These are phyloP conservation scores for Stromatinia cepivora DNA, from an alignment of 2,329 filamentous ascomycete species.

Conservation along the genomic window DNA sequence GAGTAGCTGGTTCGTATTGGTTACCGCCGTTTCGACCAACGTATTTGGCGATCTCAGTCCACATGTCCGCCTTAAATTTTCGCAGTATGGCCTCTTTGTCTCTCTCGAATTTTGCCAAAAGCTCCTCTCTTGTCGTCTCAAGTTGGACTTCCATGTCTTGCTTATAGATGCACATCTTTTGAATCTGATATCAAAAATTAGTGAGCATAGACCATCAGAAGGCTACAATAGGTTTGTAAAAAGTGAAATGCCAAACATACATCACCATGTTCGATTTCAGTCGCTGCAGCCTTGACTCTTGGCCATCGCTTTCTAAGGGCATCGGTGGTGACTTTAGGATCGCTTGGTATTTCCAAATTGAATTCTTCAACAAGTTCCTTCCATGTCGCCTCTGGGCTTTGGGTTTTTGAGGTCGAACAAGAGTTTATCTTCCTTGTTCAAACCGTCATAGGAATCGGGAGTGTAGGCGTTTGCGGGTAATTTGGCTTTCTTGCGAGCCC, in stretches of 20 bases:
- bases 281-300: not conserved
- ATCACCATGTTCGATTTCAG: not conserved
- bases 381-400: not conserved
- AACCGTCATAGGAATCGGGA: not conserved
- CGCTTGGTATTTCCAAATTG: not conserved
- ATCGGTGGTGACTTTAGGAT: not conserved
- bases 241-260: not conserved
- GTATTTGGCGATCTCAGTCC: not conserved
- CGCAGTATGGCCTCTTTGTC: not conserved
- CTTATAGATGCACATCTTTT: constrained; percentile 12
- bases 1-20: not conserved
- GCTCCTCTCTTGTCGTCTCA: not conserved
- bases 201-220: not conserved
- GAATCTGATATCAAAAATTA: not conserved
- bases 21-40: not conserved
- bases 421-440: constrained; percentile 2
- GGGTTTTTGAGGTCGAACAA: constrained; percentile 1
- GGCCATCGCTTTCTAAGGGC: not conserved
- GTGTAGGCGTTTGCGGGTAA: not conserved
- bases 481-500: not conserved
- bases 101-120: not conserved
- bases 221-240: too few species aligned
- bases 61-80: not conserved
- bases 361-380: not conserved
- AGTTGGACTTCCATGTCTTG: not conserved